phyloP scores from a whole-genome alignment of 2,329 filamentous ascomycete genomes.

The Colletotrichum noveboracense region DNA sequence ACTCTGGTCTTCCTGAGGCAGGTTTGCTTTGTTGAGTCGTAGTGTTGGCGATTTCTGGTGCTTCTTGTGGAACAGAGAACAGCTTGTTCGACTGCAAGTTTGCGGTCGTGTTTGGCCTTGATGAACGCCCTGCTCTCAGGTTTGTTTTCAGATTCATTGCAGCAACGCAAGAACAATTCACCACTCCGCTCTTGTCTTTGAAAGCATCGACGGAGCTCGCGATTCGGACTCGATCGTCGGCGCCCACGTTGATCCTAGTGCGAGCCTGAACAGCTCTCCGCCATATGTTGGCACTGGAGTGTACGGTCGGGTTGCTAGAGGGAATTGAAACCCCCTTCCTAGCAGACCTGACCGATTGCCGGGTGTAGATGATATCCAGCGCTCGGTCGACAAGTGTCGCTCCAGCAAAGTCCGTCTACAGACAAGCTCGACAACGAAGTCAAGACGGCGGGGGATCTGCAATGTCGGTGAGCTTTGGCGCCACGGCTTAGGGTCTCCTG shows the following conservation, averaged over 20 bases:
- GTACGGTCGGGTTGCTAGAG: background rate
- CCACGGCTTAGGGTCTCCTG: background rate
- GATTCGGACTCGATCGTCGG: background rate
- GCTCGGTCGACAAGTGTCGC: background rate
- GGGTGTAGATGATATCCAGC: background rate
- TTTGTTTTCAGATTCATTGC: background rate
- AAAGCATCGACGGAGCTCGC: background rate
- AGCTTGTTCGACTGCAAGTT: background rate
- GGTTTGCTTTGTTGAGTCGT: background rate
- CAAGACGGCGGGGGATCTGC: constrained; percentile 4
- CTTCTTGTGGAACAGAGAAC: background rate
- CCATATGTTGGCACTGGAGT: background rate
- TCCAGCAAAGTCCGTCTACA: background rate
- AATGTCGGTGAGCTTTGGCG: background rate
- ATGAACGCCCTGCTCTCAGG: background rate
- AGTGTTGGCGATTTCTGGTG: background rate
- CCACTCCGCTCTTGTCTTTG: background rate
- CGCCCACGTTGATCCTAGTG: background rate
- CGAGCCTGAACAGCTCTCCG: background rate
- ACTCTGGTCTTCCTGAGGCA: background rate
- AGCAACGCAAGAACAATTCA: background rate
- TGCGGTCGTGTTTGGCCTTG: background rate
- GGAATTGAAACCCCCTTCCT: background rate
- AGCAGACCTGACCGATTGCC: background rate
- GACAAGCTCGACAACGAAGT: background rate